Percentiles rank a stretch among this genome's conserved stretches.
phyloP scores from a whole-genome alignment of 331 rosid species.

The Pyracantha coccinea region DNA sequence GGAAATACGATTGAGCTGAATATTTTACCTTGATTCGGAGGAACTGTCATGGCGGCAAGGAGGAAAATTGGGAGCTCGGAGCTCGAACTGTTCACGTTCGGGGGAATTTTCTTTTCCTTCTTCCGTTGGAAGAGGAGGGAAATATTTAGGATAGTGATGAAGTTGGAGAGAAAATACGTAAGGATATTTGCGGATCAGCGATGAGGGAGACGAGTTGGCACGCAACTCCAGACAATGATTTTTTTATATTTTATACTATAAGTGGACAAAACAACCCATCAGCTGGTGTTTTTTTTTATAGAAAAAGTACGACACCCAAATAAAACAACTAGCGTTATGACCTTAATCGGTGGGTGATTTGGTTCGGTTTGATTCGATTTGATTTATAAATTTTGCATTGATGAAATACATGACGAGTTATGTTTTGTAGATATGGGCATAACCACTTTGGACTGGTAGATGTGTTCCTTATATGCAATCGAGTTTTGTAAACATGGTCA shows the following conservation, averaged over 20 bases:
- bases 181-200: not conserved
- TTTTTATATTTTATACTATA: not conserved
- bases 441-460: not conserved
- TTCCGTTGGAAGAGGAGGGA: not conserved
- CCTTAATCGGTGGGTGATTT: too few relatives aligned
- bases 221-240: not conserved
- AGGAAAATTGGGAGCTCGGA: not conserved
- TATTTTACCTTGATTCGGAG: constrained; percentile 3
- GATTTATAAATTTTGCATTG: too few relatives aligned
- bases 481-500: too few relatives aligned
- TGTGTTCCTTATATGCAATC: too few relatives aligned
- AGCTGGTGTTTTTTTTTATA: too few relatives aligned
- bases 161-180: not conserved
- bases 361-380: too few relatives aligned
- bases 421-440: not conserved
- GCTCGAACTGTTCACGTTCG: not conserved
- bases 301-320: too few relatives aligned
- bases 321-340: too few relatives aligned
- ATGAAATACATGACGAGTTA: not conserved
- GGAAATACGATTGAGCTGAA: not conserved
- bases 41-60: not conserved
- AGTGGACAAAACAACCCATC: too few relatives aligned
- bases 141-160: too few relatives aligned
- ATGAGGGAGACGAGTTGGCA: not conserved
- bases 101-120: too few relatives aligned